These are phyloP conservation scores for Talaromyces funiculosus DNA, from an alignment of 2,329 filamentous ascomycete genomes.

Conservation along the genomic window DNA sequence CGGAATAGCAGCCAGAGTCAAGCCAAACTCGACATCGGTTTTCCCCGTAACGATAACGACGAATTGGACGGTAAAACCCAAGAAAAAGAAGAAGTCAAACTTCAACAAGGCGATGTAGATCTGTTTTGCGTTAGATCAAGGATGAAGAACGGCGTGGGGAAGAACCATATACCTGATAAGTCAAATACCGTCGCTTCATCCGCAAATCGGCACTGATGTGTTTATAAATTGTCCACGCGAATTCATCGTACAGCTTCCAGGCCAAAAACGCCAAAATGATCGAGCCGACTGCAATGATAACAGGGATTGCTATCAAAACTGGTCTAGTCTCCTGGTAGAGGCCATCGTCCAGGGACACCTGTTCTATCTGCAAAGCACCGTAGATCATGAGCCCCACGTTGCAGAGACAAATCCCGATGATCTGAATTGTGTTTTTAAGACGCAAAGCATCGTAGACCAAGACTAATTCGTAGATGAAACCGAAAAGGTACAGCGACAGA, in stretches of 20 bases:
- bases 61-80: constrained; percentile 97
- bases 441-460: constrained; percentile 90
- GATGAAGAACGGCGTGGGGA: constrained; percentile 33
- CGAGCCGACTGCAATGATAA: constrained; percentile 71
- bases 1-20: constrained; percentile 85
- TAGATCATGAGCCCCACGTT: constrained; percentile 91
- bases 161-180: constrained; percentile 70
- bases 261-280: constrained; percentile 68
- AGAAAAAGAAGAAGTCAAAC: constrained; percentile 99
- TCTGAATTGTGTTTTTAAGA: constrained; percentile 95
- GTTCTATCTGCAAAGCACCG: constrained; percentile 84
- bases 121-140: constrained; percentile 43
- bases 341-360: constrained; percentile 42
- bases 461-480: constrained; percentile 84
- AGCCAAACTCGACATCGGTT: constrained; percentile 67
- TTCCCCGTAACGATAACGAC: constrained; percentile 77
- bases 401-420: constrained; percentile 90
- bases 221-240: constrained; percentile 99
- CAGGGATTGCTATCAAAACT: constrained; percentile 78
- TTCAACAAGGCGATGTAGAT: constrained; percentile 97
- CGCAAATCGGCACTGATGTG: constrained; percentile 95
- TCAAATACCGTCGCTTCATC: constrained; percentile 93
- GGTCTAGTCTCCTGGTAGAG: constrained; percentile 68
- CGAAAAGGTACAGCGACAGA: constrained; percentile 93
- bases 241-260: constrained; percentile 97